A percentile compares a stretch with the other conserved stretches of the same genome.
Conservation (phyloP, 257 asterid species). For the Mitragyna speciosa region DNA sequence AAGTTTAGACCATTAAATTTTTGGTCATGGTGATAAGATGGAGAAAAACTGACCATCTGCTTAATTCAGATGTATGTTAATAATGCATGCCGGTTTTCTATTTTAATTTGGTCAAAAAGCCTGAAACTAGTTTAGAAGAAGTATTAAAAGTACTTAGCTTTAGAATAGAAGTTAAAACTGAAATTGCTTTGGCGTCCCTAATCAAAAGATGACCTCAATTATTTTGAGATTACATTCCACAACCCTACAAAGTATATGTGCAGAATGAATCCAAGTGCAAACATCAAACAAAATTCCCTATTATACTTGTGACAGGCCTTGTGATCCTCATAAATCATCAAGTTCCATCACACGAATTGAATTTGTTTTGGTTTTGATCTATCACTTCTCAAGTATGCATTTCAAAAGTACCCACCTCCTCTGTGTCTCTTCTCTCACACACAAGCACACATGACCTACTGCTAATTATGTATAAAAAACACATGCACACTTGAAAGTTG, state of each 20-base stretch:
- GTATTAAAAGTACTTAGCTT: not conserved
- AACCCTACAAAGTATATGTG: not conserved
- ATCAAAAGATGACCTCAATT: not conserved
- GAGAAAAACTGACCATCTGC: not conserved
- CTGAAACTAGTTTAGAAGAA: no score
- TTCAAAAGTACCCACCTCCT: no score
- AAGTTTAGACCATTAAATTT: not conserved
- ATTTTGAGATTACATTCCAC: not conserved
- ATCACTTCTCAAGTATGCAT: not conserved
- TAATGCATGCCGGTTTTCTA: not conserved
- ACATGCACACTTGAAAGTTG: not conserved
- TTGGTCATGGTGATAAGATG: not conserved
- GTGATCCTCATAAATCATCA: not conserved
- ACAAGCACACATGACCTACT: no score
- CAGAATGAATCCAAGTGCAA: not conserved
- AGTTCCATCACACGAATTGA: not conserved
- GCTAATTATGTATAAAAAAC: no score
- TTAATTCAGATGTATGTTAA: no score
- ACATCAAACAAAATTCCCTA: not conserved
- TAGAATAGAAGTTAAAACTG: not conserved
- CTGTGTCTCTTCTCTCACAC: no score
- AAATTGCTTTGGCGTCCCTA: not conserved
- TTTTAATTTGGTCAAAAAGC: not conserved
- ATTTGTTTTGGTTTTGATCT: not conserved
- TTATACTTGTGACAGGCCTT: not conserved